phyloP scores from a whole-genome alignment of 495 filamentous ascomycete genomes.

The Penicilliopsis zonata region DNA sequence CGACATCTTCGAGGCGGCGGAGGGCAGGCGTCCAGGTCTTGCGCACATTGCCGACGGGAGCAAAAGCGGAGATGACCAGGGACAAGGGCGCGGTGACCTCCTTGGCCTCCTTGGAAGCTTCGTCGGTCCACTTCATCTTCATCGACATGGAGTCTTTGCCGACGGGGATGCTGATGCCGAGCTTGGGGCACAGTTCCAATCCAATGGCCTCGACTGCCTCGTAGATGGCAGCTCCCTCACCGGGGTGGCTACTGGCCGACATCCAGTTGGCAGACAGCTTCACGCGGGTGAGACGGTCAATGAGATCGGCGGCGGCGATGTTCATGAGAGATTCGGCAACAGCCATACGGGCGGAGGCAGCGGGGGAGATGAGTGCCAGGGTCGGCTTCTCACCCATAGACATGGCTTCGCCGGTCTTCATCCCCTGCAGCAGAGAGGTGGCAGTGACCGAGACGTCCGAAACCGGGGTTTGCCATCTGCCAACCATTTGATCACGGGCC shows the following conservation, averaged over 20 bases:
- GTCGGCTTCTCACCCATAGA: constrained; percentile 93
- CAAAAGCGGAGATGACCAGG: constrained; percentile 82
- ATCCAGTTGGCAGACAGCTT: constrained; percentile 97
- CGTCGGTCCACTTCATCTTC: constrained; percentile 92
- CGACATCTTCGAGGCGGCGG: constrained; percentile 71
- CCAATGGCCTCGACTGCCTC: constrained; percentile 91
- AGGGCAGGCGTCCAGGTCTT: constrained; percentile 92
- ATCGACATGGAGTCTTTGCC: constrained; percentile 98
- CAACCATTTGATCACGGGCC: constrained; percentile 89
- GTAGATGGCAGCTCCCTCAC: constrained; percentile 88
- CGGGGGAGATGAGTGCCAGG: constrained; percentile 79
- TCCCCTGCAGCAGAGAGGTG: constrained; percentile 58
- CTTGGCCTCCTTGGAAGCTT: constrained; percentile 51
- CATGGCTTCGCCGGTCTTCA: constrained; percentile 86
- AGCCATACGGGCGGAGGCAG: constrained; percentile 92
- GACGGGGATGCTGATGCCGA: constrained; percentile 87
- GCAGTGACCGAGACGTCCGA: constrained; percentile 87
- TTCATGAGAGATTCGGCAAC: constrained; percentile 93
- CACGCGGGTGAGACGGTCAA: constrained; percentile 62
- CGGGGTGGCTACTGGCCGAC: constrained; percentile 85
- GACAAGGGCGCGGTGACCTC: constrained; percentile 89
- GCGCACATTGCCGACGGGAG: constrained; percentile 61
- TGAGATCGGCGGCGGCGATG: constrained; percentile 72
- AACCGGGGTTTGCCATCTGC: constrained; percentile 92
- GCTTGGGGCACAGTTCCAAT: constrained; percentile 70